These are phyloP conservation scores for Gigaspora rosea DNA, from an alignment of 192 early-diverging fungal species.

Conservation along the genomic window DNA sequence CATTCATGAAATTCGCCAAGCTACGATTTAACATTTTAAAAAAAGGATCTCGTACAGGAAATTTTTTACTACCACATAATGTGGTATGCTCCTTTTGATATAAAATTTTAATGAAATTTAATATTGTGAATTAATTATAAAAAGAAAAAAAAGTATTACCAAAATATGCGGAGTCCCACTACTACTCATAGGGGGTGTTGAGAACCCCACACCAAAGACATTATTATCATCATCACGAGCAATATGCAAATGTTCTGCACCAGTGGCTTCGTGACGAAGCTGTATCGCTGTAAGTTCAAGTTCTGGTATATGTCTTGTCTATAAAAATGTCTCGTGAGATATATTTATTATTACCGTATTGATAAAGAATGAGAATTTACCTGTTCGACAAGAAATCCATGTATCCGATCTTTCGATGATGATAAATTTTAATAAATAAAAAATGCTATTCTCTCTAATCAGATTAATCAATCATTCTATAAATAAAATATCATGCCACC, in stretches of 20 bases:
- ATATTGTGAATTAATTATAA: not conserved
- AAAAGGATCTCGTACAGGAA: slow-evolving; percentile 96
- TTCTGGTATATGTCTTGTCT: slow-evolving; percentile 66
- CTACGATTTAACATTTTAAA: slow-evolving; percentile 97
- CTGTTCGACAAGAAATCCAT: slow-evolving; percentile 5
- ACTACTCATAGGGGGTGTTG: slow-evolving; percentile 77
- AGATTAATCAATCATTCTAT: too few relatives aligned
- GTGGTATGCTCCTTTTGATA: slow-evolving; percentile 79
- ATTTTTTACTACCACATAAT: slow-evolving; percentile 83
- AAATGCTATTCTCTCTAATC: too few relatives aligned
- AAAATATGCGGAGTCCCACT: slow-evolving; percentile 94
- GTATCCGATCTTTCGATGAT: not conserved
- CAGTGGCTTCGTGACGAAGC: slow-evolving; percentile 73
- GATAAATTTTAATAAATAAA: too few relatives aligned
- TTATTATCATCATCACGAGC: slow-evolving; percentile 87
- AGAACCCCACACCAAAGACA: slow-evolving; percentile 92
- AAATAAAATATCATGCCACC: too few relatives aligned
- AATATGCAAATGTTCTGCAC: slow-evolving; percentile 89
- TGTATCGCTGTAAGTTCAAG: slow-evolving; percentile 77
- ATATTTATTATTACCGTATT: not conserved
- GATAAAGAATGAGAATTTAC: not conserved
- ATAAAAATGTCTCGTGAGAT: not conserved
- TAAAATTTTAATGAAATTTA: not conserved
- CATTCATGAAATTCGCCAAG: slow-evolving; percentile 97
- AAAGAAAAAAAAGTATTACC: slow-evolving; percentile 27